Base-by-base conservation (phyloP, 805 yeast species). In the Sugiyamaella marilandica region DNA sequence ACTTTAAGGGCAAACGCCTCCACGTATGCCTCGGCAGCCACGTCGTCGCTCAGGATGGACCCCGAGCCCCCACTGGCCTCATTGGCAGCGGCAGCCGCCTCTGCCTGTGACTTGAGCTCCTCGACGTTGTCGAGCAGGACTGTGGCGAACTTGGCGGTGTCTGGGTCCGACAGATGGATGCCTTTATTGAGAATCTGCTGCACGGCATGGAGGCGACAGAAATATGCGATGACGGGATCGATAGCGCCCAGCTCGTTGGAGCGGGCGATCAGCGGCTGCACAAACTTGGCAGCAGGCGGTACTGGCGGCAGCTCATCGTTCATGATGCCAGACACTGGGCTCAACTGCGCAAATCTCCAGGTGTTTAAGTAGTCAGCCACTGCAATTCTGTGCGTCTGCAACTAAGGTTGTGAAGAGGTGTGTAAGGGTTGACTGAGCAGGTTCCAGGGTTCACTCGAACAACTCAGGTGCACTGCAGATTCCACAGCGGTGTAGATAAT, bases 91-190 rank as follows among this genome's bases (percentile, higher is more conserved):
- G 56, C 14, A 55, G 64, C 5, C 70, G 78, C 49, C 72, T 73
- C 69, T 10, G 73, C 61, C 24, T 74, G 70, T 1, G 53, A 57
- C 61, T 83, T 84, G 54, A 76, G 70, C 1, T 60, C 54, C 64
- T 94, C 99, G 35, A 94, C 80, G 2, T 78, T 78, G 62, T 85
- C 95, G 51, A 92, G 69, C 44, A 94, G 69, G 2, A 65, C 62
- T 45, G 84, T 70, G 0, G 92, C 87, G 59, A 79, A 80, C 1
- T 60, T 62, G 11, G 87, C 88, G 29, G 79, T 78, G 11, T 77
- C 84, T 7, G 73, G 70, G 54, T 79, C 78, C 1, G 71, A 60
- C 19, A 78, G 70, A 62, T 90, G 96, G 18, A 83, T 70, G 51
- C 81, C 78, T 41, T 77, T 68, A 35, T 74, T 74, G 18, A 92